Evolutionary conservation across 2,329 filamentous ascomycete genomes (phyloP).

Genomic region (Neopestalotiopsis clavispora): DNA sequence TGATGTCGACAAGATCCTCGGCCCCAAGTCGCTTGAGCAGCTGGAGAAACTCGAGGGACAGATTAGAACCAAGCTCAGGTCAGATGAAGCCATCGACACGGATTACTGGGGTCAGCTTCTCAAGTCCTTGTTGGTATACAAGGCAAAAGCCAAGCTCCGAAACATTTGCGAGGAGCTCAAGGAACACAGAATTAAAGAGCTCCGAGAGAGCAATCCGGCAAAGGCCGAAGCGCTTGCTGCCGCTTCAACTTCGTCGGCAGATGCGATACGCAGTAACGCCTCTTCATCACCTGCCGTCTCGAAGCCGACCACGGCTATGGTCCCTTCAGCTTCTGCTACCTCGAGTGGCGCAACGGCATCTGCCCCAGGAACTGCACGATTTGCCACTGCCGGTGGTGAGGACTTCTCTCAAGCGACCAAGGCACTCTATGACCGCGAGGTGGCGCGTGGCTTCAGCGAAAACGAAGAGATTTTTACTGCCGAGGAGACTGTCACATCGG

Average conservation of each 20-base stretch:
- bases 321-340: constrained; percentile 34
- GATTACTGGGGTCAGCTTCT: constrained; percentile 98
- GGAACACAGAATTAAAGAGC: constrained; percentile 67
- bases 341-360: constrained; percentile 36
- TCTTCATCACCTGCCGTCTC: constrained; percentile 29
- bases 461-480: constrained; percentile 95
- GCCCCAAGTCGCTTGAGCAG: constrained; percentile 84
- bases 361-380: constrained; percentile 66
- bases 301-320: constrained; percentile 24
- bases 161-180: constrained; percentile 79
- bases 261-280: constrained; percentile 25
- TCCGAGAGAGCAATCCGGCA: constrained; percentile 70
- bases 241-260: constrained; percentile 44
- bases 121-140: constrained; percentile 84
- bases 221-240: constrained; percentile 58
- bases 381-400: constrained; percentile 71
- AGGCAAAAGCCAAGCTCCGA: constrained; percentile 84
- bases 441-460: constrained; percentile 87
- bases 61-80: constrained; percentile 83
- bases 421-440: constrained; percentile 89
- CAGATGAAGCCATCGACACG: constrained; percentile 90
- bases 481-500: constrained; percentile 77
- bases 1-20: constrained; percentile 87
- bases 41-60: constrained; percentile 86
- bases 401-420: constrained; percentile 88